Evolutionary conservation across 768 basidiomycete species (phyloP).

Genomic region (Nevesoporus exiguus): DNA sequence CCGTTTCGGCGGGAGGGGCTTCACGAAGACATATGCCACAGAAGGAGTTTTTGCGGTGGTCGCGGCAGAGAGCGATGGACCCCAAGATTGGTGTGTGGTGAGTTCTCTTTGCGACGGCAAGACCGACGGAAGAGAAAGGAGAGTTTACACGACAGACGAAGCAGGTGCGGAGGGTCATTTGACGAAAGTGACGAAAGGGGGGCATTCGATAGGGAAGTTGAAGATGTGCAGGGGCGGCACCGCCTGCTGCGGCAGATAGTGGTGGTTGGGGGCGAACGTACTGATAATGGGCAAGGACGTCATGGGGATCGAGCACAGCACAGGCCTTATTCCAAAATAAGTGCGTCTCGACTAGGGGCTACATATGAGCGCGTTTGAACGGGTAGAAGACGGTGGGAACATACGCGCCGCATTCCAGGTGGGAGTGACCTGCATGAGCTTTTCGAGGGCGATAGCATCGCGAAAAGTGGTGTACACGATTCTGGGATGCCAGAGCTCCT

Average conservation of each 20-base stretch:
- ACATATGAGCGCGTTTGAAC: conserved; percentile 10
- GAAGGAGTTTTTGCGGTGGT: conserved; percentile 60
- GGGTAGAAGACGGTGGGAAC: conserved; percentile 25
- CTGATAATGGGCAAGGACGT: conserved; percentile 48
- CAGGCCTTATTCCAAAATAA: conserved; percentile 68
- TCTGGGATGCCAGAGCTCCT: conserved; percentile 56
- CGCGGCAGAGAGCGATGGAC: conserved; percentile 52
- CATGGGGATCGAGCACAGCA: conserved; percentile 58
- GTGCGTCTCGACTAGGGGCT: conserved; percentile 59
- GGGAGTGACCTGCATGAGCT: conserved; percentile 59
- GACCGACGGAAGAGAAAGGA: conserved; percentile 48
- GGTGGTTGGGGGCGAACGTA: conserved; percentile 41
- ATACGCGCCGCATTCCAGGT: conserved; percentile 59
- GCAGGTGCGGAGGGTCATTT: conserved; percentile 54
- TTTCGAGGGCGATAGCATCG: conserved; percentile 58
- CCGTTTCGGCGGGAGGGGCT: conserved; percentile 43
- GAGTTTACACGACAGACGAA: conserved; percentile 67
- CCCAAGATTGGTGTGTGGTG: conserved; percentile 43
- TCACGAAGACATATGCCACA: conserved; percentile 73
- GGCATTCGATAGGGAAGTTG: conserved; percentile 39
- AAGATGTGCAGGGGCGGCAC: conserved; percentile 34
- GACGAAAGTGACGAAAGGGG: conserved; percentile 60
- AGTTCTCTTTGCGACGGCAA: conserved; percentile 48
- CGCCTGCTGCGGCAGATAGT: conserved; percentile 23
- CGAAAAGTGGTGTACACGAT: conserved; percentile 62